These are phyloP conservation scores for Zasmidium citrigriseum DNA, from an alignment of 2,329 filamentous ascomycete genomes.

Conservation along the genomic window DNA sequence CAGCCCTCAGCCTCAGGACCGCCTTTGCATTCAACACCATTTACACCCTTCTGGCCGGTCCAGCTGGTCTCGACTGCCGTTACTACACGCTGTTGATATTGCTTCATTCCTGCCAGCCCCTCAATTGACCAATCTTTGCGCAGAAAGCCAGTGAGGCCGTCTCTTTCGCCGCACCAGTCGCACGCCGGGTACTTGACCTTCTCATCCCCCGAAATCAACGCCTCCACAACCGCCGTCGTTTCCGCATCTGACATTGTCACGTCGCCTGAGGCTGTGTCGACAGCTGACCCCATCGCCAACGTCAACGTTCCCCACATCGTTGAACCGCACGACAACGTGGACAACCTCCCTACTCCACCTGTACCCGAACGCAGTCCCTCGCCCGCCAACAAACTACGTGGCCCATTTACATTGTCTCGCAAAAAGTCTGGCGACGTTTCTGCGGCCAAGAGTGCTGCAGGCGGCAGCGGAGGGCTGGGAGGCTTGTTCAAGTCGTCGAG, in stretches of 20 bases:
- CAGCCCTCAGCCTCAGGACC: slow-evolving; percentile 1
- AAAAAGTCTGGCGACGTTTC: slow-evolving; percentile 49
- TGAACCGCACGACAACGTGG: slow-evolving; percentile 26
- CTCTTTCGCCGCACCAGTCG: slow-evolving; percentile 48
- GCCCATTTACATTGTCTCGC: slow-evolving; percentile 61
- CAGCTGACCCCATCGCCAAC: slow-evolving; percentile 30
- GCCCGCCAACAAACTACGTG: slow-evolving; percentile 69
- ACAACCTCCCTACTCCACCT: slow-evolving; percentile 21
- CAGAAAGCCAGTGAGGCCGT: slow-evolving; percentile 29
- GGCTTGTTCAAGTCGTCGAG: slow-evolving; percentile 44
- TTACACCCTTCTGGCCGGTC: slow-evolving; percentile 2
- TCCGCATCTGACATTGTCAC: slow-evolving; percentile 22
- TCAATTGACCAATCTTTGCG: slow-evolving; percentile 17
- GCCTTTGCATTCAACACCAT: neutral
- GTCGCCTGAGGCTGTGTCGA: slow-evolving; percentile 5
- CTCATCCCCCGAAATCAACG: slow-evolving; percentile 47
- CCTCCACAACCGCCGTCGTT: slow-evolving; percentile 29
- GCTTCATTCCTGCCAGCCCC: neutral
- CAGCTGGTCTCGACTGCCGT: neutral
- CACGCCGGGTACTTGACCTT: slow-evolving; percentile 52
- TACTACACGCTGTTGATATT: slow-evolving; percentile 1
- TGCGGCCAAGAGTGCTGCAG: slow-evolving; percentile 44
- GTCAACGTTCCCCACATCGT: slow-evolving; percentile 37
- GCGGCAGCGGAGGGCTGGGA: slow-evolving; percentile 43
- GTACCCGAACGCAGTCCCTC: slow-evolving; percentile 62